A percentile compares a stretch with the other conserved stretches of the same genome.
These are phyloP conservation scores for Aspergillus udagawae DNA, from an alignment of 2,329 filamentous ascomycete genomes.

Conservation along the genomic window DNA sequence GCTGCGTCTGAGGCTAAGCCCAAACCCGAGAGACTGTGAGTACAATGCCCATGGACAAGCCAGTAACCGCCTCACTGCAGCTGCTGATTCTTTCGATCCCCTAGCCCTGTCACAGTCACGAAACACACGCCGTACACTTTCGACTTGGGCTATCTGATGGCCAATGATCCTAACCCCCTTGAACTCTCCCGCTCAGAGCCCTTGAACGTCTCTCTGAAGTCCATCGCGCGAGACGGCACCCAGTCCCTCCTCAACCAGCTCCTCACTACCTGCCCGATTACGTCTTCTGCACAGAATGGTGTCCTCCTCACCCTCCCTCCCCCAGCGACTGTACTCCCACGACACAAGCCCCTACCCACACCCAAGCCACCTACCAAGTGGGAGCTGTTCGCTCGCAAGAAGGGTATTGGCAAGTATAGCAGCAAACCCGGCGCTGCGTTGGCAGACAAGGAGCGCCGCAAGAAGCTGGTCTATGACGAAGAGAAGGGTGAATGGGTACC, in stretches of 20 bases:
- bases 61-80: conserved; percentile 10
- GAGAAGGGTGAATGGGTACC: conserved; percentile 81
- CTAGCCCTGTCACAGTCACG: conserved; percentile 59
- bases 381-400: conserved; percentile 94
- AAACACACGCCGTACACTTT: conserved; percentile 91
- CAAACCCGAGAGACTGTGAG: conserved; percentile 42
- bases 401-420: conserved; percentile 85
- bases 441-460: conserved; percentile 62
- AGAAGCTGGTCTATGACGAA: conserved; percentile 80
- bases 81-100: neutral
- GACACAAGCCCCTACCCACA: conserved; percentile 85
- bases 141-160: conserved; percentile 82
- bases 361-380: conserved; percentile 85
- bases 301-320: conserved; percentile 76
- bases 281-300: conserved; percentile 58
- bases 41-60: conserved; percentile 3
- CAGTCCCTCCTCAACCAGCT: conserved; percentile 94
- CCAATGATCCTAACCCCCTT: conserved; percentile 81
- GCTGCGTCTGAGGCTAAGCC: conserved; percentile 16
- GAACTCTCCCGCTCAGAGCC: conserved; percentile 47
- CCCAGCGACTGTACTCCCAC: conserved; percentile 67
- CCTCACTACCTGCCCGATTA: conserved; percentile 79
- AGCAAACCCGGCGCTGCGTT: conserved; percentile 51
- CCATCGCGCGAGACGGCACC: conserved; percentile 79
- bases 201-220: conserved; percentile 65